Evolutionary conservation across 495 filamentous ascomycete genomes (phyloP), one percentile per base, ranked within the genome.

Genomic region (Penicillium roqueforti): DNA sequence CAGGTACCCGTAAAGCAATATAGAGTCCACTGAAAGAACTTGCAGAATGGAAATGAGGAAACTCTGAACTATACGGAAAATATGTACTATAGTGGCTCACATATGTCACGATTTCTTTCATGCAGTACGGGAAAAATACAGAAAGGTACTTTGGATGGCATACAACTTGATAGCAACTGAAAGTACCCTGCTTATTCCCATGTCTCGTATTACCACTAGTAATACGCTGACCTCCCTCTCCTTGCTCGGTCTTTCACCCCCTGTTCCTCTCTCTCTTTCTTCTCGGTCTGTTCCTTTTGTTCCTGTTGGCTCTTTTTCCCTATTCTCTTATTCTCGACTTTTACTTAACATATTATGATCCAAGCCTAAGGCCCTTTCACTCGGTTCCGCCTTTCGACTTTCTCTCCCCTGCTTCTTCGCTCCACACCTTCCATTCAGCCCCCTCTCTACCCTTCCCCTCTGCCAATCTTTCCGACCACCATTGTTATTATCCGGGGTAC

Each of bases 401-500:
- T 25, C 26, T 36, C 43, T 18, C n/a, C n/a, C n/a, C 31, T 43
- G 11, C 20, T 46, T 47, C 43, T 47, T 47, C 22, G n/a, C 34
- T 40, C 43, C 52, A 39, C 38, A 19, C 31, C 51, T 38, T 31
- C 16, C 23, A 37, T 54, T 54, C 31, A 49, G 47, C 47, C 48
- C 46, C 57, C 50, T 56, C 43, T 38, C 51, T 47, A 47, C 32
- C 46, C 28, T 46, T 51, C 43, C 60, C 61, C 47, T 59, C 37
- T 49, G 5, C 25, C 23, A 28, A 26, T 18, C 36, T 39, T 29
- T 40, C 32, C 47, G 47, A 50, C 32, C 54, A 31, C 18, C 23
- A 54, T 66, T 63, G 57, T 54, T 47, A 46, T 53, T 58, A 40
- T 47, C 53, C 63, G 66, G 67, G 67, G 62, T 57, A 53, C 52